phyloP scores from a whole-genome alignment of 2,329 filamentous ascomycete species.

The Beauveria sp. region DNA sequence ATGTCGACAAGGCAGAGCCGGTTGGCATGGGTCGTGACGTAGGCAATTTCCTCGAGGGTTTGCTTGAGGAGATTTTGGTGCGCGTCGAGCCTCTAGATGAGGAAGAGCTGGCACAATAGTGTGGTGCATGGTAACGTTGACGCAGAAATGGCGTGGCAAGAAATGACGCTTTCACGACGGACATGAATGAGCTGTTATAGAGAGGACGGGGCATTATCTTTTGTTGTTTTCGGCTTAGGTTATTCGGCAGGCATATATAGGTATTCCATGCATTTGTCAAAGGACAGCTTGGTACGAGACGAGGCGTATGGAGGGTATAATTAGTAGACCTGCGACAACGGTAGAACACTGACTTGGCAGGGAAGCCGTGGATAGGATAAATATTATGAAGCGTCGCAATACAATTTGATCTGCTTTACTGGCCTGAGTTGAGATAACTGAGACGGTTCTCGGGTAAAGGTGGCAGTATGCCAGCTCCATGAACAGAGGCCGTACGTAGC shows the following conservation, averaged over 20 bases:
- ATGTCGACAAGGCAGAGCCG: slow-evolving; percentile 75
- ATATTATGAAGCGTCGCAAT: not conserved
- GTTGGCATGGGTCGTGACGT: slow-evolving; percentile 93
- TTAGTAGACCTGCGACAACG: not conserved
- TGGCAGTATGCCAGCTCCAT: not conserved
- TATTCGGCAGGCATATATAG: not conserved
- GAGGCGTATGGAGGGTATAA: not conserved
- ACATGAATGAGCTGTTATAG: not conserved
- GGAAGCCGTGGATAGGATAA: not conserved
- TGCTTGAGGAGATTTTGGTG: slow-evolving; percentile 89
- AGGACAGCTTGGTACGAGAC: not conserved
- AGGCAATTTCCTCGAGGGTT: slow-evolving; percentile 79
- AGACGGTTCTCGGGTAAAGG: not conserved
- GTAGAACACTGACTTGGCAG: not conserved
- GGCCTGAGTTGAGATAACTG: not conserved
- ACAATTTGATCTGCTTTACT: not conserved
- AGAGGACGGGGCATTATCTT: not conserved
- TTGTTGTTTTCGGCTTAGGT: not conserved
- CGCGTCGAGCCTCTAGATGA: slow-evolving; percentile 83
- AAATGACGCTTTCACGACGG: not conserved
- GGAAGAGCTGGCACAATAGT: slow-evolving; percentile 35
- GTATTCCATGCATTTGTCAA: not conserved
- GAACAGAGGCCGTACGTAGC: not conserved
- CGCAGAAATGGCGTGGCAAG: not conserved
- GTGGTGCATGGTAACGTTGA: not conserved